Evolutionary conservation across 2,329 filamentous ascomycete species (phyloP), one percentile per base, ranked within the genome.

Genomic region (Alternaria incomplexa): DNA sequence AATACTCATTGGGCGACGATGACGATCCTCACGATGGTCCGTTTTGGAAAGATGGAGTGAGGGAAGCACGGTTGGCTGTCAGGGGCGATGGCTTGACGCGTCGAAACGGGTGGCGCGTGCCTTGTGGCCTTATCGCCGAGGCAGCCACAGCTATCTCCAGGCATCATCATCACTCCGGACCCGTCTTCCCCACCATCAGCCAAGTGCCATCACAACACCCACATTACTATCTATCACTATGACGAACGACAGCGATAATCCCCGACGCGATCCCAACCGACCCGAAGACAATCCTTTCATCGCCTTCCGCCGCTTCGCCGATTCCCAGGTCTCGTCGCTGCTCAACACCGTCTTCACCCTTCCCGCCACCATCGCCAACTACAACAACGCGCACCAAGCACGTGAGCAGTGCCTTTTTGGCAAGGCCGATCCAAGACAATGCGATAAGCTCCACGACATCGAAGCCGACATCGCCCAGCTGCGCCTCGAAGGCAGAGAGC

Each of bases 271-370:
- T 12, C 32, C 50, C 17, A 51, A 62, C 17, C 67, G 65, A 32
- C 64, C 62, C 32, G 75, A 78, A 62, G 67, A 76, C 59, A 88
- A 88, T 63, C 86, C 87, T 1, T 89, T 89, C 76, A 83, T 88
- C 59, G 81, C 84, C 28, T 89, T 89, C 78, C 87, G 88, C 68
- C 85, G 85, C 65, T 88, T 86, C 73, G 85, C 87, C 59, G 87
- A 90, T 69, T 83, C 85, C 50, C 85, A 87, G 60, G 82, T 89
- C 68, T 84, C 83, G 9, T 84, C 83, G 15, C 76, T 89, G 55
- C 76, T 89, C 58, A 84, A 85, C 64, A 82, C 82, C 17, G 78
- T 88, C 57, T 84, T 85, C 60, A 81, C 83, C 26, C 75, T 77
- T 13, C 73, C 76, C 32, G 71, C 70, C 44, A 75, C 70, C 26